Base-by-base conservation (phyloP, 768 basidiomycete species). In the Trametes punicea region DNA sequence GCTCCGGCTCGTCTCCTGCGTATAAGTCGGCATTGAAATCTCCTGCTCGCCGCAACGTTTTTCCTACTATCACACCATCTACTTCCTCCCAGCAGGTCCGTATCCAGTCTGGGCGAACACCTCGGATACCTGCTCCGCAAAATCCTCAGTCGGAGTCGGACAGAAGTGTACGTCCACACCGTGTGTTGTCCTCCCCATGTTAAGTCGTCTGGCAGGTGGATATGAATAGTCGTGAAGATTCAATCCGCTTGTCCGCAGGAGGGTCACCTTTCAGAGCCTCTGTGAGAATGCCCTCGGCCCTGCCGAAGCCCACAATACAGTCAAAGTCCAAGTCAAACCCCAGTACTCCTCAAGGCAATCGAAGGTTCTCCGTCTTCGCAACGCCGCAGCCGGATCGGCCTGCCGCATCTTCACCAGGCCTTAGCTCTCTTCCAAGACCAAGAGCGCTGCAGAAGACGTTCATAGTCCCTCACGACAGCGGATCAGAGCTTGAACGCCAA, bases 401-500 rank as follows among this genome's bases (percentile, higher is more conserved):
- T 1, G 6, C 54, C 5, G 36, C 20, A 21, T 51, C 60, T 2
- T n/a, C 53, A 16, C 38, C 31, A 6, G 9, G 36, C 5, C 16
- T 25, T 2, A 52, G 45, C n/a, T 54, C 58, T 9, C 45, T 60
- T 4, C 45, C 51, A 11, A n/a, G 53, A 26, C 49, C 44, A 10
- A 50, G 34, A 31, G 30, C 33, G 13, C n/a, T 25, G 5, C 39
- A 23, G n/a, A 27, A 8, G 31, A 23, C 25, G 27, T 56, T 18
- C 6, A 27, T 13, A 6, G 42, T n/a, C 6, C 46, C 48, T 7
- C 52, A 34, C 8, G 67, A 69, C 40, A 65, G 65, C 46, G 64
- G 56, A 6, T 66, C 62, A 1, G 67, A 68, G 50, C 59, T 62
- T 1, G 66, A 64, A 27, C 55, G 62, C 0, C 48, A 56, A n/a